These are phyloP conservation scores for Nicotiana rustica DNA, from an alignment of 305 asterid genomes.

Conservation along the genomic window DNA sequence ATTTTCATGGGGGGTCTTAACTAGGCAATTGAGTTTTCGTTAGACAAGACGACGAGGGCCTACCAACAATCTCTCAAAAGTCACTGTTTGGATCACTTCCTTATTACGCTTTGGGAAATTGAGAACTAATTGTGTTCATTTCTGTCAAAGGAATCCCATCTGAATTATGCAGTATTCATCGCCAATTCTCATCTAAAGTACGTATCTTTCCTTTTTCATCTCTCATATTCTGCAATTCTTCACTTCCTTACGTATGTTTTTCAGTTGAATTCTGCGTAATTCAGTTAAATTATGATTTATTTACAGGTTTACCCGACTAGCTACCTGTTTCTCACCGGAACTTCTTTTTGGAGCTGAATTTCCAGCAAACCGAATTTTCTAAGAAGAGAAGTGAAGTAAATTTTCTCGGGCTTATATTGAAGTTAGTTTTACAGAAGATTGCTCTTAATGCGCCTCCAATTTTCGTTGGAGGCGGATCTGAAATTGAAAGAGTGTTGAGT, in stretches of 20 bases:
- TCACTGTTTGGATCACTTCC: slow-evolving; percentile 60
- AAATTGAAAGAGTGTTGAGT: neutral
- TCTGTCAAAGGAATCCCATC: slow-evolving; percentile 51
- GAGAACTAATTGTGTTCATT: slow-evolving; percentile 30
- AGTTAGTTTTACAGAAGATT: slow-evolving; percentile 36
- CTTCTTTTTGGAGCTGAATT: neutral
- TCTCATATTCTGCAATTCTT: slow-evolving; percentile 33
- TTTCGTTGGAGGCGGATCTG: slow-evolving; percentile 70
- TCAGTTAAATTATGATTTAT: slow-evolving; percentile 46
- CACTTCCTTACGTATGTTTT: neutral
- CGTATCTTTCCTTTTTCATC: slow-evolving; percentile 41
- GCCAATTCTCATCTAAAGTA: slow-evolving; percentile 42
- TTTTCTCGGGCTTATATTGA: neutral
- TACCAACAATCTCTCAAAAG: slow-evolving; percentile 50
- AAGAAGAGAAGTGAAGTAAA: slow-evolving; percentile 7
- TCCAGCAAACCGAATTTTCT: slow-evolving; percentile 30
- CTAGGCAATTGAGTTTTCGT: slow-evolving; percentile 3
- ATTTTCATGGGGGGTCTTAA: neutral
- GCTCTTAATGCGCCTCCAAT: slow-evolving; percentile 57
- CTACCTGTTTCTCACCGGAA: neutral
- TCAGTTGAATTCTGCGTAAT: slow-evolving; percentile 48
- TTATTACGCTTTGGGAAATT: slow-evolving; percentile 46
- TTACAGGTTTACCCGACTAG: neutral
- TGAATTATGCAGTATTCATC: slow-evolving; percentile 61
- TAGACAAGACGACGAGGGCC: slow-evolving; percentile 48